Percentiles rank a stretch among this genome's conserved stretches.
phyloP scores from a whole-genome alignment of 352 stramenopile species.

The Pythium dissotocum region DNA sequence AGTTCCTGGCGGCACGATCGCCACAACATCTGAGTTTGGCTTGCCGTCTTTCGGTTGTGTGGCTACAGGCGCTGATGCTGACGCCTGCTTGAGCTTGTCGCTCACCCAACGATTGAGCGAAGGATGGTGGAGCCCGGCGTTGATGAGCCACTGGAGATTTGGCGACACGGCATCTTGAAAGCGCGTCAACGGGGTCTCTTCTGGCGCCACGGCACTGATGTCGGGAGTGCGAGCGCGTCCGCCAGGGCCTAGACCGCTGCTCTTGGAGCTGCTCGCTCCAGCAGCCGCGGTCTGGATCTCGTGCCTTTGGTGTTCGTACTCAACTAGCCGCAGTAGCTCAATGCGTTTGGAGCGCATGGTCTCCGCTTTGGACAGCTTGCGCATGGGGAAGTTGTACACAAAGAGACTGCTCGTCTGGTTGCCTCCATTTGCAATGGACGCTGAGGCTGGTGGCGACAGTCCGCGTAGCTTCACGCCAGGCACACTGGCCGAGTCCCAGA shows the following conservation, averaged over 20 bases:
- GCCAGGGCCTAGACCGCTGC: neutral
- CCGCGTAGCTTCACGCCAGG: constrained; percentile 63
- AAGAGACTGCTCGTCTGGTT: constrained; percentile 29
- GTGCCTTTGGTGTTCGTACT: constrained; percentile 63
- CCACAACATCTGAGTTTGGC: neutral
- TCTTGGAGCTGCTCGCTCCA: neutral
- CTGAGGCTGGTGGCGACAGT: constrained; percentile 34
- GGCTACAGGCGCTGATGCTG: neutral
- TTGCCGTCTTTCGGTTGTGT: constrained; percentile 11
- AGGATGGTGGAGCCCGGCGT: constrained; percentile 48
- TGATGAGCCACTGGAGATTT: constrained; percentile 62
- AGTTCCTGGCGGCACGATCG: neutral
- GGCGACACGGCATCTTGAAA: constrained; percentile 57
- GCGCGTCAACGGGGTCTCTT: constrained; percentile 29
- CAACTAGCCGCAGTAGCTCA: constrained; percentile 60
- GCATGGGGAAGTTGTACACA: constrained; percentile 87
- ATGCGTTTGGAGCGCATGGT: constrained; percentile 51
- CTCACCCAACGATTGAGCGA: constrained; percentile 35
- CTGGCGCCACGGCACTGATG: neutral
- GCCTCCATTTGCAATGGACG: neutral
- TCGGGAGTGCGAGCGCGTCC: constrained; percentile 4
- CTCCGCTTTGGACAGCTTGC: constrained; percentile 49
- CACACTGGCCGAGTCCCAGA: constrained; percentile 85
- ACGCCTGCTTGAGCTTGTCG: constrained; percentile 30
- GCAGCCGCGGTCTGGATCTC: constrained; percentile 28